Evolutionary conservation across 2,329 filamentous ascomycete species (phyloP), one percentile per base, ranked within the genome.

Genomic region (Colletotrichum sp.): DNA sequence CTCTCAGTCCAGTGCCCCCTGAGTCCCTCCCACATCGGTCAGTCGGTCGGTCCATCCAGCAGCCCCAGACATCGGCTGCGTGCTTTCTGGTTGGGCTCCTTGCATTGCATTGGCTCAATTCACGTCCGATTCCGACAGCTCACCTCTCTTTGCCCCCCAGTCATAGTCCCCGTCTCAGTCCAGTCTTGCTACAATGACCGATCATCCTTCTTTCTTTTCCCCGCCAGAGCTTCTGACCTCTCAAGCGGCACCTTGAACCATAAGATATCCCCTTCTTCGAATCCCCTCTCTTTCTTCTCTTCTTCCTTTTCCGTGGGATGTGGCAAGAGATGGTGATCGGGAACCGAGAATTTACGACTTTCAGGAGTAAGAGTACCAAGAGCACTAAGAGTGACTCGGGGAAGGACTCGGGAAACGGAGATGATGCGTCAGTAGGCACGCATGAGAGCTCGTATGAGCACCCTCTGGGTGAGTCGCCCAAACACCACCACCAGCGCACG

Each of bases 251-350:
- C 55, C 55, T 30, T 69, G 67, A 69, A 32, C 21, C 39, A 39
- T 69, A 61, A 57, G 55, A 73, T 59, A 36, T 55, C 64, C 28
- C 43, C 63, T 63, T 67, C 32, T 63, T 57, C 28, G 32, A 36
- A 66, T 34, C 21, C n/a, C 36, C 70, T 55, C 48, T 68, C 36
- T 28, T 32, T 24, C n/a, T n/a, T 43, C 21, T 64, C 64, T 73
- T 43, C 26, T 59, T 73, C 64, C 26, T 73, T 43, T 60, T 68
- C 32, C 66, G 64, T 75, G 73, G 73, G 73, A 75, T 75, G 73
- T 69, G 70, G 73, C 73, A 75, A 75, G 73, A 75, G 73, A 75
- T 75, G 73, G 73, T 75, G 73, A 75, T 75, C 73, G 73, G 73
- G 73, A 75, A 75, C 63, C 70, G 64, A 59, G 73, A 75, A 36